Base-by-base conservation (phyloP, 2,329 filamentous ascomycete species). In the Arthrobotrys sinensis region DNA sequence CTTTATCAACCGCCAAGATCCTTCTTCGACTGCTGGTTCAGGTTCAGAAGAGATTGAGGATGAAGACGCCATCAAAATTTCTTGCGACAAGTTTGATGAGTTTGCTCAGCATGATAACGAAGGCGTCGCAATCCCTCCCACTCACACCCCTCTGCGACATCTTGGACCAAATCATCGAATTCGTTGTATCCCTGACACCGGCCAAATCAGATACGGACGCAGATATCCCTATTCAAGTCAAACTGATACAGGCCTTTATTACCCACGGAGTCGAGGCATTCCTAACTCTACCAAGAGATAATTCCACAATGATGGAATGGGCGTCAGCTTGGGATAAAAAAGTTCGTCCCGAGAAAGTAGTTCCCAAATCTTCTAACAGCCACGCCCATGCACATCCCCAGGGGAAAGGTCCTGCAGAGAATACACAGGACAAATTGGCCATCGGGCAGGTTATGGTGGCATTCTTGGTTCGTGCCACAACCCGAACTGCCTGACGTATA, bases 231-330 rank as follows among this genome's bases (percentile, higher is more conserved):
- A 69, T 79, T 36, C 69, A 73, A 38, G 32, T 68, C 46, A 79
- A 79, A 46, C 34, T 79, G 16, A 72, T 72, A 55, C 68, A 79
- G 14, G 76, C 76, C n/a, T 79, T 79, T n/a, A 73, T 73, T n/a
- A 79, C 76, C 5, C 76, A 79, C 14, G 67, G 67, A 7, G 48
- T 79, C 14, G 76, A 79, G 38, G 68, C 67, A 6, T 79, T 79
- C 63, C 57, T 79, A 3, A 72, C 68, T 1, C 32, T 72, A 12
- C 67, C 68, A n/a, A 48, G 10, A n/a, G 76, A 79, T 48, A 73
- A 73, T 45, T 68, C 53, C 4, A 79, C 63, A 7, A 63, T 66
- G 45, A 50, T 66, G 19, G 69, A 57, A 24, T 79, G 67, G 76
- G 38, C 69, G 3, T 63, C 63, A 10, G 52, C 68, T 36, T 79